Percentiles rank a stretch among this genome's conserved stretches.
phyloP scores from a whole-genome alignment of 352 stramenopile species.

The Phytophthora macrochlamydospora region DNA sequence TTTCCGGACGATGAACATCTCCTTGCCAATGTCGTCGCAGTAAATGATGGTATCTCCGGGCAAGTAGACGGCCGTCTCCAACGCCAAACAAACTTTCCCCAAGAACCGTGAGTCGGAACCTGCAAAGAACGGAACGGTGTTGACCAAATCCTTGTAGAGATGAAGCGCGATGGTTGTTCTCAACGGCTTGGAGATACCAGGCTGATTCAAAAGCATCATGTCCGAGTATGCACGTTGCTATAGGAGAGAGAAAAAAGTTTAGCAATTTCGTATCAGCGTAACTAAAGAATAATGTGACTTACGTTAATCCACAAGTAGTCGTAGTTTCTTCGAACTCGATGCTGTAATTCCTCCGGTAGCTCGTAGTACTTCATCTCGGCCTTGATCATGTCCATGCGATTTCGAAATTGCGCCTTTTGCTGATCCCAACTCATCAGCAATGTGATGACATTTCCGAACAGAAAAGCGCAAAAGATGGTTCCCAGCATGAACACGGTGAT shows the following conservation, averaged over 20 bases:
- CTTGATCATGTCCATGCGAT: slow-evolving; percentile 87
- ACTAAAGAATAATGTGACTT: slow-evolving; percentile 2
- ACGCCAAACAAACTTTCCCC: slow-evolving; percentile 76
- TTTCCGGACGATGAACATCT: slow-evolving; percentile 90
- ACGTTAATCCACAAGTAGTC: slow-evolving; percentile 89
- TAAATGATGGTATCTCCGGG: slow-evolving; percentile 84
- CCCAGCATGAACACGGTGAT: slow-evolving; percentile 75
- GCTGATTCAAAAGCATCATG: slow-evolving; percentile 84
- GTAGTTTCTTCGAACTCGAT: slow-evolving; percentile 80
- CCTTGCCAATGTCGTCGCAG: slow-evolving; percentile 80
- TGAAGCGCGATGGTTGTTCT: slow-evolving; percentile 80
- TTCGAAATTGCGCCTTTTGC: slow-evolving; percentile 77
- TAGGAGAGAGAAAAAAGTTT: too few species aligned
- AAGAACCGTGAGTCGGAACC: slow-evolving; percentile 75
- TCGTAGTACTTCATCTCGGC: slow-evolving; percentile 86
- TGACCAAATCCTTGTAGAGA: slow-evolving; percentile 82
- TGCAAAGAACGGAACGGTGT: slow-evolving; percentile 82
- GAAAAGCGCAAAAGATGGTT: slow-evolving; percentile 68
- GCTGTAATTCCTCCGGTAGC: slow-evolving; percentile 70
- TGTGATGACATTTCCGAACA: slow-evolving; percentile 83
- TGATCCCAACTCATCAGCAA: slow-evolving; percentile 85
- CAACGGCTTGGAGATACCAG: slow-evolving; percentile 76
- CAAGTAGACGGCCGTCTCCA: slow-evolving; percentile 81
- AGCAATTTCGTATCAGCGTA: too few species aligned
- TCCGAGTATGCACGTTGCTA: slow-evolving; percentile 87